Conservation (phyloP, 176 grass and related monocot species). For the Carex myosuroides region DNA sequence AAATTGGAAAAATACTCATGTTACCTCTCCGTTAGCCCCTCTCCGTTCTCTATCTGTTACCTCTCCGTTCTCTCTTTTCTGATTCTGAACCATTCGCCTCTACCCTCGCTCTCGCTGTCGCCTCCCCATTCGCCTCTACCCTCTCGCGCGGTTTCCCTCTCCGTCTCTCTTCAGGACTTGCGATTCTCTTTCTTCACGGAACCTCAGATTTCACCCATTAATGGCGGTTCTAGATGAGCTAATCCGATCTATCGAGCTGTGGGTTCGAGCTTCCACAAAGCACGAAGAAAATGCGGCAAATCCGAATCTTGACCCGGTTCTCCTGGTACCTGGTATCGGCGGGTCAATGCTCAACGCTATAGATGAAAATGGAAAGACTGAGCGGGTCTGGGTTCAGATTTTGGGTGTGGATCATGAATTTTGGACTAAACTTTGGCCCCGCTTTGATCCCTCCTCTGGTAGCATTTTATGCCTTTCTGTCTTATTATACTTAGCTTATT, state of each 20-base stretch:
- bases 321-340: conserved; percentile 77
- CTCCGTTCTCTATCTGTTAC: too few species aligned
- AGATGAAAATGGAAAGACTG: conserved; percentile 68
- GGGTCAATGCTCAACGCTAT: conserved; percentile 71
- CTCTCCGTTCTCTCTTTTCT: too few species aligned
- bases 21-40: too few species aligned
- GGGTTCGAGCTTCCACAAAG: conserved; percentile 49
- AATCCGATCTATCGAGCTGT: conserved; percentile 75
- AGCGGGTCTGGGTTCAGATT: conserved; percentile 86
- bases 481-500: neutral
- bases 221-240: conserved; percentile 68
- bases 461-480: neutral
- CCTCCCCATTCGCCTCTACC: too few species aligned
- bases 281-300: conserved; percentile 31
- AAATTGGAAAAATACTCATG: too few species aligned
- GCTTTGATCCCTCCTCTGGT: conserved; percentile 79
- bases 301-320: conserved; percentile 69
- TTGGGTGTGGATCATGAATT: conserved; percentile 82
- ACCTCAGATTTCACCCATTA: neutral
- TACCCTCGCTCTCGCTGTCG: too few species aligned
- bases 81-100: too few species aligned
- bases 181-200: neutral
- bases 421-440: conserved; percentile 63
- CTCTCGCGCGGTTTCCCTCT: too few species aligned
- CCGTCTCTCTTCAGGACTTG: too few species aligned